Conservation (phyloP, 2,329 filamentous ascomycete species). For the Cladosporium sp. region DNA sequence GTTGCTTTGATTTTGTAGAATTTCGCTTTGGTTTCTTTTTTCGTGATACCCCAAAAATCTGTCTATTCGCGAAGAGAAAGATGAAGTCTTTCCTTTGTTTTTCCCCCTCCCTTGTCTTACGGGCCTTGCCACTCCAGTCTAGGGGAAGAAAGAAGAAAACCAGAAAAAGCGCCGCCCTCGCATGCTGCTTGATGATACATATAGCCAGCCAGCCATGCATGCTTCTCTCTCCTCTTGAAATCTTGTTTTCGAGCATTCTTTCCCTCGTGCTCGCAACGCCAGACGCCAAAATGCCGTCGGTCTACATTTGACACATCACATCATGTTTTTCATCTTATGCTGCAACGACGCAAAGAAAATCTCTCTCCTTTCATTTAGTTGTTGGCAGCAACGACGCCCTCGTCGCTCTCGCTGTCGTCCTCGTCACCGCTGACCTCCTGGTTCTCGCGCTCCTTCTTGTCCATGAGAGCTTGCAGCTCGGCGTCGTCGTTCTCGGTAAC, state of each 20-base stretch:
- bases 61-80: slow-evolving; percentile 4
- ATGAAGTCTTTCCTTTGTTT: background rate
- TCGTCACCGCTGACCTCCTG: slow-evolving; percentile 97
- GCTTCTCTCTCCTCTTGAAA: slow-evolving; percentile 5
- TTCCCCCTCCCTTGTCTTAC: no score
- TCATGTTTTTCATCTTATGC: background rate
- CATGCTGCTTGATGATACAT: background rate
- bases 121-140: no score
- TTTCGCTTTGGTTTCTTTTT: slow-evolving; percentile 4
- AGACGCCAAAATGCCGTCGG: slow-evolving; percentile 7
- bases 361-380: no score
- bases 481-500: slow-evolving; percentile 98
- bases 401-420: slow-evolving; percentile 91
- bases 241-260: background rate
- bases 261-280: slow-evolving; percentile 9
- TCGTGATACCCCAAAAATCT: slow-evolving; percentile 13
- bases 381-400: slow-evolving; percentile 61
- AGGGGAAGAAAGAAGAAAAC: background rate
- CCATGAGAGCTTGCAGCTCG: slow-evolving; percentile 95
- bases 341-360: no score
- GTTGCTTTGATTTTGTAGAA: background rate
- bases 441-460: slow-evolving; percentile 97
- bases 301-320: slow-evolving; percentile 9
- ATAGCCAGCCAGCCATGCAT: background rate
- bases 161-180: background rate